Conservation (phyloP, 345 rosid genomes). For the Camelina neglecta region DNA sequence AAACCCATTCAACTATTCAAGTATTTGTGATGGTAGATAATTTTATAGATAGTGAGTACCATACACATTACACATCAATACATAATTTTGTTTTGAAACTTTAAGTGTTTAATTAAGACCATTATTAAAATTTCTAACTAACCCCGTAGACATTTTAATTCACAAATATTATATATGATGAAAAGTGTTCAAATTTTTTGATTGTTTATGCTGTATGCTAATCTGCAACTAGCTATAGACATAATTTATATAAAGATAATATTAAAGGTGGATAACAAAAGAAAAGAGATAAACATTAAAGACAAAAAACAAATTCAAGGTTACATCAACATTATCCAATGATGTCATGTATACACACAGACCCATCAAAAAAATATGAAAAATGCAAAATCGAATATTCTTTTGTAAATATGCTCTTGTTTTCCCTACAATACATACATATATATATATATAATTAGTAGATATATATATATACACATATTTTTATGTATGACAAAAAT, state of each 20-base stretch:
- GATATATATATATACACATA: not conserved
- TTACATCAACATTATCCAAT: slow-evolving; percentile 46
- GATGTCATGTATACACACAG: slow-evolving; percentile 32
- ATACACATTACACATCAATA: not conserved
- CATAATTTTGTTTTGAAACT: not conserved
- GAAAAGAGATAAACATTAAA: slow-evolving; percentile 24
- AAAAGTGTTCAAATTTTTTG: not conserved
- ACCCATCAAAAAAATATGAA: slow-evolving; percentile 9
- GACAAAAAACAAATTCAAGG: slow-evolving; percentile 33
- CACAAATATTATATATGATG: not conserved
- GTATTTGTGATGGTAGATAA: slow-evolving; percentile 18
- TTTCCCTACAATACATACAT: not conserved
- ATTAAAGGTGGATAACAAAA: slow-evolving; percentile 35
- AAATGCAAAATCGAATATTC: slow-evolving; percentile 32
- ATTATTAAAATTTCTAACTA: not conserved
- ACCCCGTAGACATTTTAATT: not conserved
- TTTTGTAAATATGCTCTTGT: slow-evolving; percentile 31
- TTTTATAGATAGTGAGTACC: slow-evolving; percentile 10
- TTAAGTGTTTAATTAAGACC: not conserved
- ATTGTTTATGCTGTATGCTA: not conserved
- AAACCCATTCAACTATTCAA: slow-evolving; percentile 33
- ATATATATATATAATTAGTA: not conserved
- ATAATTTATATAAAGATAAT: slow-evolving; percentile 4
- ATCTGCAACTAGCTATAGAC: not conserved
- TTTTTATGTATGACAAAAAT: not conserved